Evolutionary conservation across 1,284 basidiomycete species (phyloP).

Genomic region (Moesziomyces sp.): DNA sequence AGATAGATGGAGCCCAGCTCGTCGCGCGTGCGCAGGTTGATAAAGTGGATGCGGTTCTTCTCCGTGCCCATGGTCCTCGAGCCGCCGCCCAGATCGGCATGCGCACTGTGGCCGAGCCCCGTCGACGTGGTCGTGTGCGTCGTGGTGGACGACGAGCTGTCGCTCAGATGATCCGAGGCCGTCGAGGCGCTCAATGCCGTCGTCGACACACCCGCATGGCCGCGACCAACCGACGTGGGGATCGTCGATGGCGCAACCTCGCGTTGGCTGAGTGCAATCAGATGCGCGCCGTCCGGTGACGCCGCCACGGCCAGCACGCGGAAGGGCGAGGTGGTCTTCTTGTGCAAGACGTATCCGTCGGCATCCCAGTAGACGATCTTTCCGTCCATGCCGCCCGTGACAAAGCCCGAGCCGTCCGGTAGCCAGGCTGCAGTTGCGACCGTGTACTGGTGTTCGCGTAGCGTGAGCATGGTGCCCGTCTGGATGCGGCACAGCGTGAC

Average conservation of each 20-base stretch:
- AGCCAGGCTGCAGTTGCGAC: slow-evolving; percentile 89
- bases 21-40: slow-evolving; percentile 74
- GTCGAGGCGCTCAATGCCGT: slow-evolving; percentile 30
- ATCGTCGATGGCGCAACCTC: slow-evolving; percentile 22
- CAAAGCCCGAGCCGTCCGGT: slow-evolving; percentile 86
- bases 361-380: slow-evolving; percentile 81
- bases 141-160: slow-evolving; percentile 21
- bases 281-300: slow-evolving; percentile 82
- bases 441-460: slow-evolving; percentile 81
- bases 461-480: slow-evolving; percentile 17
- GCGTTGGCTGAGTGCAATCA: slow-evolving; percentile 77
- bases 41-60: slow-evolving; percentile 76
- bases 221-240: slow-evolving; percentile 10
- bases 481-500: slow-evolving; percentile 52
- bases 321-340: slow-evolving; percentile 80
- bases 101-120: slow-evolving; percentile 18
- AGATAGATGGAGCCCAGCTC: slow-evolving; percentile 72
- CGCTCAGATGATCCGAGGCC: slow-evolving; percentile 34
- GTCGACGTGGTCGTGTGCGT: slow-evolving; percentile 19
- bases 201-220: slow-evolving; percentile 21
- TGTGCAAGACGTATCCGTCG: slow-evolving; percentile 76
- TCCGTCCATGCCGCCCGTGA: slow-evolving; percentile 89
- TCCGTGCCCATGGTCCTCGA: slow-evolving; percentile 68
- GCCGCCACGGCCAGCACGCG: slow-evolving; percentile 88
- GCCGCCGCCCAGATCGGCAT: slow-evolving; percentile 60